Conservation (phyloP, 768 basidiomycete species). For the Panaeolus cyanescens region DNA sequence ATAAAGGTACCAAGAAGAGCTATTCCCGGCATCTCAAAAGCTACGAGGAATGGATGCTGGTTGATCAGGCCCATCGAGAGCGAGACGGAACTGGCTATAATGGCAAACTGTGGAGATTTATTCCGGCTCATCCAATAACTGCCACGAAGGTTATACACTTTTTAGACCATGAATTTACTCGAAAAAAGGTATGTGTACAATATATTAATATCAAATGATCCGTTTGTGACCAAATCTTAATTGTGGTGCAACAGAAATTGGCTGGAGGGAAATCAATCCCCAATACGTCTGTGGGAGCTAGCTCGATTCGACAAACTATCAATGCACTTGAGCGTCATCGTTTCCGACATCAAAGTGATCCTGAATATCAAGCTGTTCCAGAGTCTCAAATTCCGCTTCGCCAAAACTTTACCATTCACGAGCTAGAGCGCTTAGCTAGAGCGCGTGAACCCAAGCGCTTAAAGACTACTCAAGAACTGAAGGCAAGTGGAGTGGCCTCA, state of each 20-base stretch:
- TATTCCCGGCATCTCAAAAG: constrained; percentile 28
- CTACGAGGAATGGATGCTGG: constrained; percentile 24
- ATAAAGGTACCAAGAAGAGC: constrained; percentile 22
- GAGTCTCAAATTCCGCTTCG: constrained; percentile 22
- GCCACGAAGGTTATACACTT: constrained; percentile 29
- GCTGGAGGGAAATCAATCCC: constrained; percentile 13
- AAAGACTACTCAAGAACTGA: constrained; percentile 16
- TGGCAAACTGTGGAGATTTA: neutral
- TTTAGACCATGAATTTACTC: constrained; percentile 27
- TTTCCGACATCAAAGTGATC: constrained; percentile 18
- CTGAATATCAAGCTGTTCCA: constrained; percentile 9
- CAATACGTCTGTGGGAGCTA: constrained; percentile 25
- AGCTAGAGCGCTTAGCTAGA: constrained; percentile 16
- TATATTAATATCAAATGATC: no score
- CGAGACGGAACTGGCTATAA: constrained; percentile 4
- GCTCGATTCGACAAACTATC: constrained; percentile 26
- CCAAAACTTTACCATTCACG: constrained; percentile 16
- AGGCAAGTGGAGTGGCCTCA: constrained; percentile 18
- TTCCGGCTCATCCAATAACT: constrained; percentile 29
- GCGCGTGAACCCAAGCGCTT: constrained; percentile 20
- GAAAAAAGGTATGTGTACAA: constrained; percentile 30
- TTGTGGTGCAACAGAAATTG: constrained; percentile 6
- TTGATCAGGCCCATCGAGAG: constrained; percentile 13
- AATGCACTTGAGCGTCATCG: constrained; percentile 28
- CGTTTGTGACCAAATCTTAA: no score